Percentiles rank a stretch among this genome's conserved stretches.
Evolutionary conservation across 2,329 filamentous ascomycete genomes (phyloP).

Genomic region (Paecilomyces sp.): DNA sequence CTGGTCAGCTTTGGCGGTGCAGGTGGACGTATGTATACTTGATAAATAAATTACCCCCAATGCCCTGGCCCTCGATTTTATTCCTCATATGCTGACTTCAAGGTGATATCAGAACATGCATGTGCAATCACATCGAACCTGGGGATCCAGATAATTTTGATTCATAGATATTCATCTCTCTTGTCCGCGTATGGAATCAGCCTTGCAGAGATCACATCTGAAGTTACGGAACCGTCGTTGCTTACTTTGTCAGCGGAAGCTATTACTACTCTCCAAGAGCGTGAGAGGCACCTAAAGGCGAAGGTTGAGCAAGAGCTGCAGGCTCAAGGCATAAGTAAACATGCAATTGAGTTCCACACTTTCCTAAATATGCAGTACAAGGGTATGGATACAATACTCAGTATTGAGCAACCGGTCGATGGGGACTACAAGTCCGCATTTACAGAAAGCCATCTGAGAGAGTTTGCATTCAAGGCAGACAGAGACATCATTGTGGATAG

Average conservation of each 20-base stretch:
- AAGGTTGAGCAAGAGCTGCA: constrained; percentile 69
- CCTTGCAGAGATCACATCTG: constrained; percentile 79
- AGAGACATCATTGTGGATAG: constrained; percentile 81
- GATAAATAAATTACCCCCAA: not conserved
- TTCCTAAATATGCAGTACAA: constrained; percentile 88
- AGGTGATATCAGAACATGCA: constrained; percentile 55
- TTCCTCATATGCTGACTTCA: not conserved
- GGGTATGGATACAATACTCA: constrained; percentile 80
- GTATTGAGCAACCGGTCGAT: constrained; percentile 66
- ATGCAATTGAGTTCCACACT: constrained; percentile 71
- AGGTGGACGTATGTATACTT: constrained; percentile 51
- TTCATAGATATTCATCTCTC: constrained; percentile 82
- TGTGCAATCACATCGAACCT: constrained; percentile 78
- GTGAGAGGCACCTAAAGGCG: constrained; percentile 40
- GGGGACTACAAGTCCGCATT: constrained; percentile 73
- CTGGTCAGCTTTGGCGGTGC: constrained; percentile 89
- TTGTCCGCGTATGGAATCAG: constrained; percentile 92
- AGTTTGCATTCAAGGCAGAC: constrained; percentile 80
- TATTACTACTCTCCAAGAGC: not conserved
- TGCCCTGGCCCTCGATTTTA: no score
- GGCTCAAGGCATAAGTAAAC: constrained; percentile 65
- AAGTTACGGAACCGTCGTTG: constrained; percentile 58
- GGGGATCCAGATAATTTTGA: constrained; percentile 71
- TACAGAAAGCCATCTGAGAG: constrained; percentile 73
- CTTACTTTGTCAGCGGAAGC: constrained; percentile 17